phyloP scores from a whole-genome alignment of 2,329 filamentous ascomycete genomes.

The Aspergillus ibericus region DNA sequence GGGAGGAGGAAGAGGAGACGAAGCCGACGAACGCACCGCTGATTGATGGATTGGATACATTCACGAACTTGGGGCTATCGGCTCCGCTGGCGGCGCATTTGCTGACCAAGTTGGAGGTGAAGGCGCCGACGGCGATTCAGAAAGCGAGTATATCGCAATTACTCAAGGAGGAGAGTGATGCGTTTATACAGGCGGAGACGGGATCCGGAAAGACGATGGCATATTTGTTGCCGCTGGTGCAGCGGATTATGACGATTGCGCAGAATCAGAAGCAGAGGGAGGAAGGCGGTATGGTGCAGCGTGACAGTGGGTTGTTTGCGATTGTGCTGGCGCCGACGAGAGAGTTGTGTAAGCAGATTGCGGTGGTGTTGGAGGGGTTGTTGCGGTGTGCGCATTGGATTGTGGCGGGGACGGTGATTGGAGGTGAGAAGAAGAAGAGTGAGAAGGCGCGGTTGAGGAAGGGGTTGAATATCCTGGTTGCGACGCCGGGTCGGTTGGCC shows the following conservation, averaged over 20 bases:
- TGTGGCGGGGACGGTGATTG: conserved; percentile 80
- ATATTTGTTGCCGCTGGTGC: conserved; percentile 90
- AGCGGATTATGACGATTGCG: conserved; percentile 77
- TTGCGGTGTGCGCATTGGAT: conserved; percentile 91
- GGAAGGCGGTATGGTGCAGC: conserved; percentile 56
- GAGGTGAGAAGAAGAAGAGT: conserved; percentile 71
- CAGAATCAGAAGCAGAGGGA: conserved; percentile 27
- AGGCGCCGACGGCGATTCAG: conserved; percentile 91
- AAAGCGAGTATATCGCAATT: conserved; percentile 82
- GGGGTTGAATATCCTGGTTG: conserved; percentile 92
- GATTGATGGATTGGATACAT: conserved; percentile 78
- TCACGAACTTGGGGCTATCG: conserved; percentile 81
- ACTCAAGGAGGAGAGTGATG: conserved; percentile 77
- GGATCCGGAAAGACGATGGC: conserved; percentile 96
- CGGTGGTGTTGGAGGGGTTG: conserved; percentile 78
- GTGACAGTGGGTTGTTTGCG: conserved; percentile 87
- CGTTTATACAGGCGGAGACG: conserved; percentile 95
- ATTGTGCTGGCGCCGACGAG: conserved; percentile 92
- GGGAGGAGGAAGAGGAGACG: conserved; percentile 39
- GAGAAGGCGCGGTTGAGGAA: conserved; percentile 94
- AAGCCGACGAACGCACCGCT: conserved; percentile 90
- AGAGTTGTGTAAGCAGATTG: conserved; percentile 92
- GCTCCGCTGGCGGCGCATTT: conserved; percentile 78
- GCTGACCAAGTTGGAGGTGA: conserved; percentile 79
- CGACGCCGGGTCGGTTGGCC: conserved; percentile 84